Base-by-base conservation (phyloP, 2,329 filamentous ascomycete species). In the Coniella vitis region DNA sequence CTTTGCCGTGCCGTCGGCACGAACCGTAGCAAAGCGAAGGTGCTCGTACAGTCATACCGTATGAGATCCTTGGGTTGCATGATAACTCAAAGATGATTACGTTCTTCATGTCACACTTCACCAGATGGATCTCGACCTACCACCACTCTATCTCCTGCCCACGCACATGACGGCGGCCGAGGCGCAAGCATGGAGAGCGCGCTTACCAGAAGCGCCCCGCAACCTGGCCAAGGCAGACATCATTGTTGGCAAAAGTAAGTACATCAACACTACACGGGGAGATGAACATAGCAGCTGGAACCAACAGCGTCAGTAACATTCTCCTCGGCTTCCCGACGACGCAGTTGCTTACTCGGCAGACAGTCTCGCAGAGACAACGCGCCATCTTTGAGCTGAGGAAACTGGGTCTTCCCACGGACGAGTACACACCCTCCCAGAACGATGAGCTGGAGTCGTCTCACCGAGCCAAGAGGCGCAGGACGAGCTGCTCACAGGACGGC, bases 311-410 rank as follows among this genome's bases (percentile, higher is more conserved):
- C 10, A 29, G 25, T 29, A 29, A 5, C 5, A 29, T 29, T 29
- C 25, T 29, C 25, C 7, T 21, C 14, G 20, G n/a, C 38, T 12
- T 16, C 16, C 21, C 5, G 25, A 29, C 25, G 5, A 10, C 25
- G 5, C 25, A 29, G 10, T n/a, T 25, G 17, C 45, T 47, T 22
- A 38, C 35, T 7, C 21, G 32, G 16, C 16, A n/a, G 20, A 3
- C 14, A 53, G 51, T 95, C 31, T 73, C 74, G 1, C 83, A 79
- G 48, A 83, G 79, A 55, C 76, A 81, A 58, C 77, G 91, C 16
- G 88, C 88, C 1, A 73, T 78, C 40, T 83, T 94, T 57, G 91
- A 97, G 65, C 69, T 97, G 53, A 76, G 87, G 46, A 75, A 79
- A 7, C 75, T 79, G 39, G 83, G 81, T 13, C 57, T 95, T 2